Evolutionary conservation across 2,329 filamentous ascomycete genomes (phyloP).

Genomic region (Alternaria sp.): DNA sequence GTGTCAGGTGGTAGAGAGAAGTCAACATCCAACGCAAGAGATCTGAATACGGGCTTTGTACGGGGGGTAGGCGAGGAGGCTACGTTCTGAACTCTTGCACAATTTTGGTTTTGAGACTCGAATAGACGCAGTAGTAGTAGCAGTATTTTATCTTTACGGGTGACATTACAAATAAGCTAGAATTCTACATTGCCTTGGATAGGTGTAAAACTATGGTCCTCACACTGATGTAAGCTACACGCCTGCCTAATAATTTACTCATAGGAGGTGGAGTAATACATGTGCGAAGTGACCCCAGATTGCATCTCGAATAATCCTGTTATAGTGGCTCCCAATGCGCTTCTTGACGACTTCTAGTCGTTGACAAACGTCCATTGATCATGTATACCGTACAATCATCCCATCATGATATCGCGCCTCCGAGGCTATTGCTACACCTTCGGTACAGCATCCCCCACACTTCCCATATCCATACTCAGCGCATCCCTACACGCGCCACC

Average conservation of each 20-base stretch:
- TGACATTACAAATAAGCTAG: neutral
- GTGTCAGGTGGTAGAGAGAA: neutral
- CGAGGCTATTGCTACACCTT: neutral
- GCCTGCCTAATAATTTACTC: fast-evolving
- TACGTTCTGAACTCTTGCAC: too few species aligned
- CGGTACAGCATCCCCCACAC: constrained; percentile 32
- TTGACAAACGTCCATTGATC: neutral
- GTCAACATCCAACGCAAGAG: neutral
- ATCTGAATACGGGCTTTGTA: too few species aligned
- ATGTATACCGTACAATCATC: neutral
- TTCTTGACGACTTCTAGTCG: too few species aligned
- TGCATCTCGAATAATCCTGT: neutral
- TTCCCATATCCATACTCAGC: constrained; percentile 40
- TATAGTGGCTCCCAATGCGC: neutral
- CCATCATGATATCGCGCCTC: neutral
- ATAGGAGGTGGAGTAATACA: neutral
- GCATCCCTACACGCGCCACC: constrained; percentile 54
- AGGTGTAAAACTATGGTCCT: neutral
- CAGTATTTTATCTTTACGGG: too few species aligned
- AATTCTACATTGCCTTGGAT: neutral
- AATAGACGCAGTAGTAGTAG: too few species aligned
- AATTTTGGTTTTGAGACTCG: too few species aligned
- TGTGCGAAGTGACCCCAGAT: neutral
- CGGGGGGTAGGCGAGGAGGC: neutral
- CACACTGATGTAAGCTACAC: neutral